Evolutionary conservation across 192 early-diverging fungal species (phyloP).

Genomic region (Spinellus fusiger): DNA sequence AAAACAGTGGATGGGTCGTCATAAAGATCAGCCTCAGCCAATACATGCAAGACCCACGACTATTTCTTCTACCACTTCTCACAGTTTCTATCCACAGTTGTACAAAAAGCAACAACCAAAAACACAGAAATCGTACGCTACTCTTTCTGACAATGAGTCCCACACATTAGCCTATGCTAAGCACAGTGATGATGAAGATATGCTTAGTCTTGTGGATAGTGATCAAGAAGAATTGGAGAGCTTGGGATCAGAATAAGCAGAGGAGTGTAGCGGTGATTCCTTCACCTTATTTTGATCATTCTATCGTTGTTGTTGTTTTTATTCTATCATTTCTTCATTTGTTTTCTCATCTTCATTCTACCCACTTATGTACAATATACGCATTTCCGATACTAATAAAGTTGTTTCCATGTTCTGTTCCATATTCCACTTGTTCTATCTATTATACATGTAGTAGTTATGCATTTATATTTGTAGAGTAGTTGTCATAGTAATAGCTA

Average conservation of each 20-base stretch:
- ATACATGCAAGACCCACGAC: background rate
- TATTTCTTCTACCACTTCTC: background rate
- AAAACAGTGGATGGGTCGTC: constrained; percentile 35
- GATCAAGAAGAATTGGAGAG: constrained; percentile 21
- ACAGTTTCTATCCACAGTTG: background rate
- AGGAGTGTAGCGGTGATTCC: background rate
- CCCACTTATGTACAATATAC: background rate
- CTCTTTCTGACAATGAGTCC: too few species aligned
- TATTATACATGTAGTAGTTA: background rate
- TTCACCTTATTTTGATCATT: background rate
- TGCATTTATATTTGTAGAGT: too few species aligned
- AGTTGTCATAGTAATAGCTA: too few species aligned
- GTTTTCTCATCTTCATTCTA: background rate
- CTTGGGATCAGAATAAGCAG: constrained; percentile 9
- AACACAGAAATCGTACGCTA: background rate
- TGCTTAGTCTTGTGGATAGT: background rate
- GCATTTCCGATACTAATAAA: too few species aligned
- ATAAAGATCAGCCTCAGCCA: background rate
- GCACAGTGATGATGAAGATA: background rate
- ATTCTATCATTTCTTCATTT: background rate
- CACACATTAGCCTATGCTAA: too few species aligned
- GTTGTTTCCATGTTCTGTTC: too few species aligned
- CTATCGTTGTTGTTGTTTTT: background rate
- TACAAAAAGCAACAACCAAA: background rate
- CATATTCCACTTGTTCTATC: too few species aligned